A percentile compares a stretch with the other conserved stretches of the same genome.
Evolutionary conservation across 805 yeast species (phyloP).

Genomic region (Starmerella geochares): DNA sequence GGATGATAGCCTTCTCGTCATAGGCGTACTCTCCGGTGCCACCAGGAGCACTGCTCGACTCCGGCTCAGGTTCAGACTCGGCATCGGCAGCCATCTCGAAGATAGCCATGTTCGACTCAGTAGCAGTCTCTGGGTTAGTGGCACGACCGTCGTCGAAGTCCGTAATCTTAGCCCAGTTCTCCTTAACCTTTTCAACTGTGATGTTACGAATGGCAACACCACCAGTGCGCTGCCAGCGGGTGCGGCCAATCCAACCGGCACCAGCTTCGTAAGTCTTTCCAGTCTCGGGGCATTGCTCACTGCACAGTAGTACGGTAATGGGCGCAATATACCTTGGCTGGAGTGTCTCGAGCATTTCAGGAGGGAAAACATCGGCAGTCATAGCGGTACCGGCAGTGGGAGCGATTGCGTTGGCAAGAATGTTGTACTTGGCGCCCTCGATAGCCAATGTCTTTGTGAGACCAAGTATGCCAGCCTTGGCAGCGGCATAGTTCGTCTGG

Average conservation of each 20-base stretch:
- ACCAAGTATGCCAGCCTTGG: constrained; percentile 81
- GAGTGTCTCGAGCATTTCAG: constrained; percentile 69
- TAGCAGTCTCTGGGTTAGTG: constrained; percentile 49
- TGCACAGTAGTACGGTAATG: constrained; percentile 64
- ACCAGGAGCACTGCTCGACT: constrained; percentile 34
- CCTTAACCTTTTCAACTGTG: constrained; percentile 60
- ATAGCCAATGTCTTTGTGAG: constrained; percentile 76
- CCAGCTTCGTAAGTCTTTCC: constrained; percentile 89
- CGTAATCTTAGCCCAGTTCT: constrained; percentile 53
- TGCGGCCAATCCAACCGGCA: constrained; percentile 92
- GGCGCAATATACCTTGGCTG: constrained; percentile 90
- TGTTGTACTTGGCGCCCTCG: constrained; percentile 75
- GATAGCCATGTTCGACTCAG: constrained; percentile 73
- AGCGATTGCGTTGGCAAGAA: constrained; percentile 73
- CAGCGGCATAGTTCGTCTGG: constrained; percentile 91
- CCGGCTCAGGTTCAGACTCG: constrained; percentile 37
- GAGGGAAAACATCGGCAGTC: constrained; percentile 80
- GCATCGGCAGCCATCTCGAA: constrained; percentile 40
- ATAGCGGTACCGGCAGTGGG: constrained; percentile 98
- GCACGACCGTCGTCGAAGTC: constrained; percentile 52
- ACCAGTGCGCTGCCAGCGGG: constrained; percentile 88
- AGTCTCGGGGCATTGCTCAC: constrained; percentile 59
- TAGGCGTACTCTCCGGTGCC: constrained; percentile 46
- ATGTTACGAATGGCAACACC: constrained; percentile 55
- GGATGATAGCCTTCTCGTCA: constrained; percentile 59